Percentiles rank a stretch among this genome's conserved stretches.
phyloP scores from a whole-genome alignment of 768 basidiomycete genomes.

The Dendrothele bispora region DNA sequence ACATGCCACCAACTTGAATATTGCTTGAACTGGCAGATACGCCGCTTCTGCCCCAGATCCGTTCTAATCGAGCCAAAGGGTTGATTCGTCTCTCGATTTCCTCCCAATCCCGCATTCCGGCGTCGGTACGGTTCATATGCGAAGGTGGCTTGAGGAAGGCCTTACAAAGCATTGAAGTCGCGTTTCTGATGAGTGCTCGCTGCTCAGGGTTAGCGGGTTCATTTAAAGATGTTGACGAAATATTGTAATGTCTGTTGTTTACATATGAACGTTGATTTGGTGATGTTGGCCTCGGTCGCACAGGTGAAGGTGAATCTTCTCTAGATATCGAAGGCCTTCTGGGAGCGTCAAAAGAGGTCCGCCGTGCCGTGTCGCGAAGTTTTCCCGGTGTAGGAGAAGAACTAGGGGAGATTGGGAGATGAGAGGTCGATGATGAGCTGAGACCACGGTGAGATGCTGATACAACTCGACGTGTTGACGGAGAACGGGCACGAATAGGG shows the following conservation, averaged over 20 bases:
- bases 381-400: conserved; percentile 27
- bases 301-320: conserved; percentile 43
- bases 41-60: conserved; percentile 74
- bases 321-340: conserved; percentile 38
- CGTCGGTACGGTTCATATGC: conserved; percentile 49
- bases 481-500: conserved; percentile 43
- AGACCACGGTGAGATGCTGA: conserved; percentile 44
- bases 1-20: conserved; percentile 27
- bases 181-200: conserved; percentile 67
- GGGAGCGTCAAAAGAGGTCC: conserved; percentile 37
- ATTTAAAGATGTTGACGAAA: conserved; percentile 57
- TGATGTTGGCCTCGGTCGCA: conserved; percentile 42
- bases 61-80: conserved; percentile 64
- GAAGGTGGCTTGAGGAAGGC: conserved; percentile 64
- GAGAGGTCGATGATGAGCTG: conserved; percentile 50
- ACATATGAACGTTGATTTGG: conserved; percentile 50
- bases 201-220: conserved; percentile 53
- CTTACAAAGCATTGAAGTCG: conserved; percentile 62
- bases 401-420: conserved; percentile 41
- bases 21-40: conserved; percentile 43
- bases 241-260: conserved; percentile 57
- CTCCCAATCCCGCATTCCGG: conserved; percentile 61
- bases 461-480: conserved; percentile 36
- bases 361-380: conserved; percentile 29
- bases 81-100: conserved; percentile 72